These are phyloP conservation scores for Clohesyomyces aquaticus DNA, from an alignment of 495 filamentous ascomycete species.

Conservation along the genomic window DNA sequence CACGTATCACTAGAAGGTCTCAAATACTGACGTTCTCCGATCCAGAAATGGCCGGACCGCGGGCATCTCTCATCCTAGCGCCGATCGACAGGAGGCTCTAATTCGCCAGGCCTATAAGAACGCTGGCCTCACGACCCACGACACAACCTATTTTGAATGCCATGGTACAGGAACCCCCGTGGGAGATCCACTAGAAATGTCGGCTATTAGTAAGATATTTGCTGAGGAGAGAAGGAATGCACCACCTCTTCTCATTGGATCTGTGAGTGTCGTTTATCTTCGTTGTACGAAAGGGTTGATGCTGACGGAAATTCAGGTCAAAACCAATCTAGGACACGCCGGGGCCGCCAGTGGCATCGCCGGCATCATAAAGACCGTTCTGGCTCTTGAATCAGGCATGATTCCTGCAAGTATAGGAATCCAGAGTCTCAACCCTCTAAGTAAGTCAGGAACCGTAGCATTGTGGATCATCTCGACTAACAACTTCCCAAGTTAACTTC, in stretches of 20 bases:
- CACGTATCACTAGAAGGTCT: neutral
- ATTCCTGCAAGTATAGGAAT: slow-evolving; percentile 38
- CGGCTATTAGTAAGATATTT: slow-evolving; percentile 40
- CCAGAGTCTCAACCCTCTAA: slow-evolving; percentile 25
- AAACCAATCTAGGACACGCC: slow-evolving; percentile 48
- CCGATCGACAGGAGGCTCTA: slow-evolving; percentile 26
- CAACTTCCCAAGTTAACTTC: slow-evolving; percentile 15
- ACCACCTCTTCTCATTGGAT: slow-evolving; percentile 34
- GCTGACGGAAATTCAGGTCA: slow-evolving; percentile 25
- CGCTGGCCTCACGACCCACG: slow-evolving; percentile 41
- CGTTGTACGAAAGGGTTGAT: neutral
- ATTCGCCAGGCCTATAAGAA: slow-evolving; percentile 43
- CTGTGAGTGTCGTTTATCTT: slow-evolving; percentile 25
- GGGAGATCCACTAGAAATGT: slow-evolving; percentile 51
- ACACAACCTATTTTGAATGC: slow-evolving; percentile 47
- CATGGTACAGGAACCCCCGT: slow-evolving; percentile 50
- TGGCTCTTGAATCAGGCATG: slow-evolving; percentile 39
- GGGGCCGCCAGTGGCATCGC: slow-evolving; percentile 44
- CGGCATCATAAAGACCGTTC: slow-evolving; percentile 41
- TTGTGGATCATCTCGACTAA: neutral
- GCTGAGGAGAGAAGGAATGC: slow-evolving; percentile 51
- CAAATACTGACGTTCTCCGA: neutral
- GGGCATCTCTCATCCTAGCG: slow-evolving; percentile 21
- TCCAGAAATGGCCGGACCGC: slow-evolving; percentile 24
- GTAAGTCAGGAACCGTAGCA: neutral